Evolutionary conservation across 139 green algal species (phyloP), one percentile per base, ranked within the genome.

Genomic region (Auxenochlorella pyrenoidosa): DNA sequence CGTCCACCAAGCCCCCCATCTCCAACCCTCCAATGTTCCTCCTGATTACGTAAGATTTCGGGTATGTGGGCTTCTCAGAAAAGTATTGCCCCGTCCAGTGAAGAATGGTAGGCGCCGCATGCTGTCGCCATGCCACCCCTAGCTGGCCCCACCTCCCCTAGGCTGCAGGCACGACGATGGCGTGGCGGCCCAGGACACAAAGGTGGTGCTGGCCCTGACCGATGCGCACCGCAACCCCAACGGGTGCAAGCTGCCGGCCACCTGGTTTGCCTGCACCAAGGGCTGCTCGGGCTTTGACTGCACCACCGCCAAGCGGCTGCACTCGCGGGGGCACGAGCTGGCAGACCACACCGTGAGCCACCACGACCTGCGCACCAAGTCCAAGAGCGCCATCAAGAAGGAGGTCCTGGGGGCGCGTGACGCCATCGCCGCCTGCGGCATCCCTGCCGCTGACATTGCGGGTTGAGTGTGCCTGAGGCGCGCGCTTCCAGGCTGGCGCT

Each of bases 341-440:
- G 86, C 51, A 34, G 79, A 60, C 51, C 86, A 89, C 43, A 85
- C 86, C n/a, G 75, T 89, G n/a, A 68, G 32, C 32, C 77, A 89
- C 40, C 30, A 40, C 0, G 34, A 72, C 36, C 58, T 89, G 30
- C 59, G 47, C 40, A 86, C 58, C 76, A 40, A 70, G 36, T 51
- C 79, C 10, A 26, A 38, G 3, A 34, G 18, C 58, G 0, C 36
- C 24, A 86, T 86, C 36, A 68, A 88, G 30, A 60, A 60, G 30
- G 66, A 88, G 68, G 59, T 88, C 5, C 26, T 66, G 34, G 32
- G 47, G 18, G 66, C 72, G 83, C 63, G 1, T 65, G 40, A 38
- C 36, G 22, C 36, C 58, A 83, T 83, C 71, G 66, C 40, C 28
- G 36, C 66, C 66, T 73, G 66, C 66, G 66, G 66, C 66, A 73